Evolutionary conservation across 2,329 filamentous ascomycete species (phyloP).

Genomic region (Verticillium dahliae): DNA sequence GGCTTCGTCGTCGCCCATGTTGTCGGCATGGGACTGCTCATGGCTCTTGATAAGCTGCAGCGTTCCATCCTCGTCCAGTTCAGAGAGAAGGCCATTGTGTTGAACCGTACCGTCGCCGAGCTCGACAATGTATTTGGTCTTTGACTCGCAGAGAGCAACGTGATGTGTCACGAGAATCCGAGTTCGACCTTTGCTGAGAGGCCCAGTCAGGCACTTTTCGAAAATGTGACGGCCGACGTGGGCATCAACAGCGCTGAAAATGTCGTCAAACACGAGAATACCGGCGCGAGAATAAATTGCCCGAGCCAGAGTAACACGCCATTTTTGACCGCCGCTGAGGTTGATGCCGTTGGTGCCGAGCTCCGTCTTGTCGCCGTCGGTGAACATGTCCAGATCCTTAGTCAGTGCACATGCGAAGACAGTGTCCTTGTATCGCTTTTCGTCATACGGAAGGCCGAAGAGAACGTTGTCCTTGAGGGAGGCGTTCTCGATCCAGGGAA

Average conservation of each 20-base stretch:
- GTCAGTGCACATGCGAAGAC: constrained; percentile 65
- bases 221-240: constrained; percentile 76
- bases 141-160: constrained; percentile 62
- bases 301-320: constrained; percentile 73
- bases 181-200: constrained; percentile 63
- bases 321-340: constrained; percentile 76
- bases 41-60: constrained; percentile 52
- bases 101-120: constrained; percentile 62
- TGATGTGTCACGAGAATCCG: constrained; percentile 78
- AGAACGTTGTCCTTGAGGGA: constrained; percentile 73
- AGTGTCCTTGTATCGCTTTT: constrained; percentile 64
- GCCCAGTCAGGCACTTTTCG: constrained; percentile 66
- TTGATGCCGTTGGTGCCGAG: constrained; percentile 83
- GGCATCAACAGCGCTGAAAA: constrained; percentile 77
- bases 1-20: constrained; percentile 8
- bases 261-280: constrained; percentile 73
- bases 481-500: constrained; percentile 81
- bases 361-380: constrained; percentile 72
- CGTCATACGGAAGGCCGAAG: constrained; percentile 65
- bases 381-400: constrained; percentile 70
- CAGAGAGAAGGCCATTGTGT: constrained; percentile 57
- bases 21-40: constrained; percentile 22
- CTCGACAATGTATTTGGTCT: constrained; percentile 68
- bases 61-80: constrained; percentile 52
- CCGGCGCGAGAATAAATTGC: constrained; percentile 74